These are phyloP conservation scores for Aegilops tauschii DNA, from an alignment of 176 grass and related monocot genomes.

Conservation along the genomic window DNA sequence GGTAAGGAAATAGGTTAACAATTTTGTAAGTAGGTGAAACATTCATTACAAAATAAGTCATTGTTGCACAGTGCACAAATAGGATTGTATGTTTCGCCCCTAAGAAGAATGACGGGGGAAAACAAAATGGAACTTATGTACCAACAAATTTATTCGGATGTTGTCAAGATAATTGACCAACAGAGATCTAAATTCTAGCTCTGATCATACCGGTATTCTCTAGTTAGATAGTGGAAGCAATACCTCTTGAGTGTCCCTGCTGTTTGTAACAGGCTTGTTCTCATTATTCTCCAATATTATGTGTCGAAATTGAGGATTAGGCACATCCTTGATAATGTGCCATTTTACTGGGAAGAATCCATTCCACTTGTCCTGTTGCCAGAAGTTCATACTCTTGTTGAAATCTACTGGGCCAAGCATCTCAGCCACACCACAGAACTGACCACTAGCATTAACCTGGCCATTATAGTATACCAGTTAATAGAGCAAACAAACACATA, in stretches of 20 bases:
- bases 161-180: constrained; percentile 19
- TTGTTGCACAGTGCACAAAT: neutral
- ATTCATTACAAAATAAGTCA: constrained; percentile 4
- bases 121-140: neutral
- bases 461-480: constrained; percentile 18
- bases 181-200: neutral
- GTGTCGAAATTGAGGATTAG: constrained; percentile 90
- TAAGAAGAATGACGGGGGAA: neutral
- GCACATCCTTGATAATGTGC: constrained; percentile 94
- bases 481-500: constrained; percentile 14
- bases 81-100: neutral
- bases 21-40: neutral
- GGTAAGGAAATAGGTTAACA: neutral
- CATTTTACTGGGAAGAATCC: constrained; percentile 90
- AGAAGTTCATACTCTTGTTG: constrained; percentile 83
- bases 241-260: constrained; percentile 96
- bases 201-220: neutral
- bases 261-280: constrained; percentile 90
- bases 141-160: neutral
- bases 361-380: constrained; percentile 99
- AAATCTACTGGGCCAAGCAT: constrained; percentile 89
- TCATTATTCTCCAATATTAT: constrained; percentile 98
- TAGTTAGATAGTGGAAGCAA: constrained; percentile 21
- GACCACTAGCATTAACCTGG: constrained; percentile 93
- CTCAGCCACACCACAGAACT: constrained; percentile 94